phyloP scores from a whole-genome alignment of 768 basidiomycete genomes.

The Lentinula sp. region DNA sequence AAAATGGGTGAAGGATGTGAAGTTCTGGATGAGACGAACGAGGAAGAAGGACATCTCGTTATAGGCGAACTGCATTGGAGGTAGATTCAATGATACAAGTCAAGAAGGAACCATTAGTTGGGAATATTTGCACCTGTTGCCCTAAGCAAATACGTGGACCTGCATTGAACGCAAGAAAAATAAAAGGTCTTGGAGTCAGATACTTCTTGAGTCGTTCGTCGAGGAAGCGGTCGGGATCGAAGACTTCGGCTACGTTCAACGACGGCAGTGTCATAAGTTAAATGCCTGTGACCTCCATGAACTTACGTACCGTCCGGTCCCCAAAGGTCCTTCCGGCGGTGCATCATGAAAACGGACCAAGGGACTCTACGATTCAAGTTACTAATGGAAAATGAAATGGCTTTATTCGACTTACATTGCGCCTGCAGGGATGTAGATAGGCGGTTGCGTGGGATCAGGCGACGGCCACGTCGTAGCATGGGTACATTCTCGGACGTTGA shows the following conservation, averaged over 20 bases:
- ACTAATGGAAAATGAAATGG: neutral
- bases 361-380: slow-evolving; percentile 21
- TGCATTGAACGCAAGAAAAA: slow-evolving; percentile 48
- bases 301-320: slow-evolving; percentile 54
- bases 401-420: slow-evolving; percentile 31
- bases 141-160: slow-evolving; percentile 16
- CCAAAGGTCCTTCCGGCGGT: slow-evolving; percentile 61
- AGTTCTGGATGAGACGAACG: slow-evolving; percentile 56
- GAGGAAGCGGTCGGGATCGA: slow-evolving; percentile 69
- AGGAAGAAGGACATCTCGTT: slow-evolving; percentile 52
- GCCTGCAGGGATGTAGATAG: slow-evolving; percentile 47
- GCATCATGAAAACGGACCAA: slow-evolving; percentile 62
- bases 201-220: slow-evolving; percentile 59
- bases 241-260: slow-evolving; percentile 45
- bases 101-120: no score
- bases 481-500: slow-evolving; percentile 32
- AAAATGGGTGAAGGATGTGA: slow-evolving; percentile 42
- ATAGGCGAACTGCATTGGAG: slow-evolving; percentile 16
- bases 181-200: slow-evolving; percentile 57
- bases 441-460: slow-evolving; percentile 36
- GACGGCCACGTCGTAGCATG: slow-evolving; percentile 44
- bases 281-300: neutral
- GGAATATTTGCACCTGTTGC: slow-evolving; percentile 37
- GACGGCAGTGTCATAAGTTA: no score
- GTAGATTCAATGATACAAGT: no score